A percentile compares a stretch with the other conserved stretches of the same genome.
phyloP scores from a whole-genome alignment of 805 yeast species.

The Hanseniaspora hatyaiensis region DNA sequence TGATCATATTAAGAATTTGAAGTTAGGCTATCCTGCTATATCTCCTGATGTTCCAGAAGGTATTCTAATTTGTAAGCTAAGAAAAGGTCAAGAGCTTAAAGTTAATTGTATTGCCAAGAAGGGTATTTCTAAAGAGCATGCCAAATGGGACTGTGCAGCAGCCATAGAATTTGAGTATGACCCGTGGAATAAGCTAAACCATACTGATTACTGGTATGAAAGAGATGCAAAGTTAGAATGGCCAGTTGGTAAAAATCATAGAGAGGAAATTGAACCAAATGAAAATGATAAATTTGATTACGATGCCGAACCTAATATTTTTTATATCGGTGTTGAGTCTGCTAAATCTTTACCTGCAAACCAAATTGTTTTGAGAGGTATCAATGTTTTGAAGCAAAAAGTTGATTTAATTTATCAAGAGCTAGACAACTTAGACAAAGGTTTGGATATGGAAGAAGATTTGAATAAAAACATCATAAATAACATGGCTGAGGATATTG shows the following conservation, averaged over 20 bases:
- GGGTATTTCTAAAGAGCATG: conserved; percentile 95
- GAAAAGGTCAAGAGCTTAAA: conserved; percentile 83
- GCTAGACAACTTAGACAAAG: conserved; percentile 42
- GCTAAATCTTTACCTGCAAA: conserved; percentile 82
- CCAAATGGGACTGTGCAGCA: conserved; percentile 95
- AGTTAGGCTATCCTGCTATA: conserved; percentile 68
- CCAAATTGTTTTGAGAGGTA: conserved; percentile 76
- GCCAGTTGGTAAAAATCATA: conserved; percentile 82
- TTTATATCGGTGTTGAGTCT: conserved; percentile 83
- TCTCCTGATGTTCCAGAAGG: conserved; percentile 69
- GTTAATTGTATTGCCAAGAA: conserved; percentile 91
- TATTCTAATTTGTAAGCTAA: conserved; percentile 77
- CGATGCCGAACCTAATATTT: conserved; percentile 66
- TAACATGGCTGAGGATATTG: conserved; percentile 36
- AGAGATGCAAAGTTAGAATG: conserved; percentile 79
- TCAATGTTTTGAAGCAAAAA: conserved; percentile 76
- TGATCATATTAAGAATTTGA: conserved; percentile 33
- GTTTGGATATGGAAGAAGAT: conserved; percentile 82
- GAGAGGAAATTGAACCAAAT: conserved; percentile 91
- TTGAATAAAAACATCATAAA: conserved; percentile 65
- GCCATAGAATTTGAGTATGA: conserved; percentile 95
- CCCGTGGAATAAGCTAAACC: conserved; percentile 96
- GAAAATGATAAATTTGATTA: conserved; percentile 80
- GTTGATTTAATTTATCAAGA: conserved; percentile 78
- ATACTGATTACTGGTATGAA: conserved; percentile 95